A percentile compares a stretch with the other conserved stretches of the same genome.
Evolutionary conservation across 225 moss, liverwort and hornwort genomes (phyloP).

Genomic region (Bryum argenteum): DNA sequence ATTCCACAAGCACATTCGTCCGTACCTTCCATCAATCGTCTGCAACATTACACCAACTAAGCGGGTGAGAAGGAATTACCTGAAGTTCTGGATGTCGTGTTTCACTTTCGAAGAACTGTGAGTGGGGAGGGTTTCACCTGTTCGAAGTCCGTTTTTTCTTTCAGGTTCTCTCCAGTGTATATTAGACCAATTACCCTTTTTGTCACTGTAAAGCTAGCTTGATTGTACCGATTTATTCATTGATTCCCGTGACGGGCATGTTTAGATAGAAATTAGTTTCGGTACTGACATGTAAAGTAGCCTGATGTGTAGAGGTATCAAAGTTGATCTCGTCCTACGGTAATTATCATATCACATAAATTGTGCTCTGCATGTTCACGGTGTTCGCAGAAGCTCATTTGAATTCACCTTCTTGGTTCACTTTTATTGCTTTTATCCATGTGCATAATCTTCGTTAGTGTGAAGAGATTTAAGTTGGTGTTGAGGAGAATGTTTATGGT

Average conservation of each 20-base stretch:
- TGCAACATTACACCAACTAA: neutral
- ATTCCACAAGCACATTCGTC: constrained; percentile 75
- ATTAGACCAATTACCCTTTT: constrained; percentile 25
- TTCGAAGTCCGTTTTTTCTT: constrained; percentile 10
- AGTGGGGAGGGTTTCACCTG: constrained; percentile 1
- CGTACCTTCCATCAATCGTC: constrained; percentile 32
- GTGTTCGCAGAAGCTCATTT: too few species aligned
- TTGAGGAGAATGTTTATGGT: too few species aligned
- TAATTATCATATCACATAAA: too few species aligned
- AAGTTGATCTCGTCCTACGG: constrained; percentile 11
- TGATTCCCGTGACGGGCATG: constrained; percentile 29
- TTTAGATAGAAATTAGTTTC: constrained; percentile 3
- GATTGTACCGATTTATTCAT: constrained; percentile 36
- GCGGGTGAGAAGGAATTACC: constrained; percentile 3
- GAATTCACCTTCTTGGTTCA: too few species aligned
- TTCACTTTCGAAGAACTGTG: neutral
- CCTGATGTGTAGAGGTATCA: constrained; percentile 6
- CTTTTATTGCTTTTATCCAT: too few species aligned
- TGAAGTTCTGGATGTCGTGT: constrained; percentile 15
- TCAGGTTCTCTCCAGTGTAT: constrained; percentile 27
- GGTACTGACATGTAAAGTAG: constrained; percentile 26
- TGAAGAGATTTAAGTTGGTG: too few species aligned
- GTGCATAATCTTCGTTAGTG: too few species aligned
- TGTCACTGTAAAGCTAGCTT: constrained; percentile 35
- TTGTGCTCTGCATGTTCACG: too few species aligned